phyloP scores from a whole-genome alignment of 2,329 filamentous ascomycete genomes.

The Ophiocordyceps sinensis region DNA sequence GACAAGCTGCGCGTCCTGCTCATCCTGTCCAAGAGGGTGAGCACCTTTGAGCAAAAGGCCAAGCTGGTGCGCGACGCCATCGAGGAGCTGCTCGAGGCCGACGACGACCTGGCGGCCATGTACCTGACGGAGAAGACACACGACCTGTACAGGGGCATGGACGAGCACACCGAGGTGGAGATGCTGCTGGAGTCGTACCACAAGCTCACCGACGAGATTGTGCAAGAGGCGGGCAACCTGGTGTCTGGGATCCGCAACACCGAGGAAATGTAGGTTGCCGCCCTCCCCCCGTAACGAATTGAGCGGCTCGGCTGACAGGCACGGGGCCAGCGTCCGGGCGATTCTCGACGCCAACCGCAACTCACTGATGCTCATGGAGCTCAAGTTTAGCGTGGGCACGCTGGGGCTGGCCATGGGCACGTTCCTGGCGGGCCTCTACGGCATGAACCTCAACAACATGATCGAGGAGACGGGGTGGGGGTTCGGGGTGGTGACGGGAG shows the following conservation, averaged over 20 bases:
- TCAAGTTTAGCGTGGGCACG: constrained; percentile 92
- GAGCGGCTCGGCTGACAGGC: constrained; percentile 11
- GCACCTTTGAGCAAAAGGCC: constrained; percentile 94
- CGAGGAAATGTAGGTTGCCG: constrained; percentile 70
- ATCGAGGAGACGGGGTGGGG: constrained; percentile 87
- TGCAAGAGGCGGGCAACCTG: constrained; percentile 84
- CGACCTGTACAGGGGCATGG: constrained; percentile 56
- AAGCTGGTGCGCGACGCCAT: constrained; percentile 88
- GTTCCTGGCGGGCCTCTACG: constrained; percentile 95
- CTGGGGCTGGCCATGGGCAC: constrained; percentile 90
- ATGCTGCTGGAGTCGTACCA: constrained; percentile 95
- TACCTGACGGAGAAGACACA: constrained; percentile 81
- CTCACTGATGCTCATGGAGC: constrained; percentile 89
- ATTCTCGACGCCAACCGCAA: constrained; percentile 98
- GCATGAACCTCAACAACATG: constrained; percentile 98
- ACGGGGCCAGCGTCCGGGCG: constrained; percentile 59
- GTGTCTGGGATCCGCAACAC: constrained; percentile 94
- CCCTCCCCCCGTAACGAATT: no score
- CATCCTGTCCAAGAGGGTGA: constrained; percentile 87
- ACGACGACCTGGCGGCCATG: constrained; percentile 90
- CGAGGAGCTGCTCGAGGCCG: constrained; percentile 86
- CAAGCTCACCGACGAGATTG: constrained; percentile 95
- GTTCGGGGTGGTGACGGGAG: constrained; percentile 59
- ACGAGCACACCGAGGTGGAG: constrained; percentile 93
- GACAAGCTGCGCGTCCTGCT: constrained; percentile 84